phyloP scores from a whole-genome alignment of 345 rosid genomes.

The Eucalyptus erythrocorys region DNA sequence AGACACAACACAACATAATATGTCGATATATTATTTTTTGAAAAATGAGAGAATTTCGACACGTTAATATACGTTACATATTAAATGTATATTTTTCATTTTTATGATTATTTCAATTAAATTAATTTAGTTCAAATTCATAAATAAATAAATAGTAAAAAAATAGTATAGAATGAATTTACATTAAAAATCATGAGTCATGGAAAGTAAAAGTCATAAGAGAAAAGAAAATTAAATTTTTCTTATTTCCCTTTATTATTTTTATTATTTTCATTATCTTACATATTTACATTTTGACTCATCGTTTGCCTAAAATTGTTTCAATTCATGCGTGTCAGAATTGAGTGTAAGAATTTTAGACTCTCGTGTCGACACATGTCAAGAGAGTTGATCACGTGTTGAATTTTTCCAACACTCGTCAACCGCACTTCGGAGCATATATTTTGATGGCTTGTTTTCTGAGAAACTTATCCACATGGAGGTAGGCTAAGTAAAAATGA shows the following conservation, averaged over 20 bases:
- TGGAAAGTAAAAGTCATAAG: accelerated
- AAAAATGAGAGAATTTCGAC: accelerated
- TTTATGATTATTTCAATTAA: no score
- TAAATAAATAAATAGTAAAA: no score
- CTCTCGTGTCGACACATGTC: accelerated
- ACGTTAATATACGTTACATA: accelerated
- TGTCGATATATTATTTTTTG: accelerated
- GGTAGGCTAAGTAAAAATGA: neutral
- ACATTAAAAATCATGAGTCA: no score
- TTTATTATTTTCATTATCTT: no score
- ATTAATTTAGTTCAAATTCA: no score
- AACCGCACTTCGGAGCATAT: accelerated
- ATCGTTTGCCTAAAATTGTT: accelerated
- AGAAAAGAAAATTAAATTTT: no score
- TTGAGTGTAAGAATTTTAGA: accelerated
- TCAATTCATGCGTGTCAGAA: accelerated
- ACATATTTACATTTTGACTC: no score
- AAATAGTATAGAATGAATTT: no score
- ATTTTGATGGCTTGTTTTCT: neutral
- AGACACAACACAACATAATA: accelerated
- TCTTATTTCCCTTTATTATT: no score
- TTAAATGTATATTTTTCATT: no score
- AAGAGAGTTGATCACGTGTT: accelerated
- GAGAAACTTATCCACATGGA: neutral
- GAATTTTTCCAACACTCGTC: no score